phyloP scores from a whole-genome alignment of 257 asterid species.

The Nemophila menziesii region DNA sequence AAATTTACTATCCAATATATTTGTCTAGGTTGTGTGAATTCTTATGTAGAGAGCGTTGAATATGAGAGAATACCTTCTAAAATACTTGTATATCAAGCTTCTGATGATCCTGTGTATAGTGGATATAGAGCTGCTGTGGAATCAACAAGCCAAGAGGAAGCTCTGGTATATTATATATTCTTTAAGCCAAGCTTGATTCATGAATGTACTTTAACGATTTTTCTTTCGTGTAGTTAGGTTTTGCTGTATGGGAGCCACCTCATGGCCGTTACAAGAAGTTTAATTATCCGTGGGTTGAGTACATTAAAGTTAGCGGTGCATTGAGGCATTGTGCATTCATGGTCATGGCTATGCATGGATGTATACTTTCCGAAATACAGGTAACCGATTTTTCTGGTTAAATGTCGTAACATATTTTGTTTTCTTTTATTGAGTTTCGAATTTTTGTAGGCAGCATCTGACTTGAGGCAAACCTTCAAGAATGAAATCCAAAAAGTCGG shows the following conservation, averaged over 20 bases:
- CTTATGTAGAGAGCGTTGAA: conserved; percentile 60
- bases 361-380: conserved; percentile 95
- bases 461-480: conserved; percentile 54
- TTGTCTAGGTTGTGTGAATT: conserved; percentile 52
- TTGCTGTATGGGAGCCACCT: conserved; percentile 97
- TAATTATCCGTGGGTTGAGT: conserved; percentile 77
- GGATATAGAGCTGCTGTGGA: conserved; percentile 81
- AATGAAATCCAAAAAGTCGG: conserved; percentile 69
- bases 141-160: conserved; percentile 87
- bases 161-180: conserved; percentile 40
- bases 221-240: conserved; percentile 43
- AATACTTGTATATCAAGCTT: conserved; percentile 73
- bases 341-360: conserved; percentile 97
- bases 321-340: conserved; percentile 90
- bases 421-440: conserved; percentile 1
- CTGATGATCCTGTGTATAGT: conserved; percentile 83
- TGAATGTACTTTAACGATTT: background rate
- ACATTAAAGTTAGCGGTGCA: conserved; percentile 89
- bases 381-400: conserved; percentile 19
- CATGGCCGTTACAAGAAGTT: conserved; percentile 94
- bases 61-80: conserved; percentile 78
- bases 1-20: conserved; percentile 7
- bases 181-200: background rate
- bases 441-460: conserved; percentile 59
- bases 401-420: background rate